Base-by-base conservation (phyloP, 2,329 filamentous ascomycete species). In the Exophiala spinifera region DNA sequence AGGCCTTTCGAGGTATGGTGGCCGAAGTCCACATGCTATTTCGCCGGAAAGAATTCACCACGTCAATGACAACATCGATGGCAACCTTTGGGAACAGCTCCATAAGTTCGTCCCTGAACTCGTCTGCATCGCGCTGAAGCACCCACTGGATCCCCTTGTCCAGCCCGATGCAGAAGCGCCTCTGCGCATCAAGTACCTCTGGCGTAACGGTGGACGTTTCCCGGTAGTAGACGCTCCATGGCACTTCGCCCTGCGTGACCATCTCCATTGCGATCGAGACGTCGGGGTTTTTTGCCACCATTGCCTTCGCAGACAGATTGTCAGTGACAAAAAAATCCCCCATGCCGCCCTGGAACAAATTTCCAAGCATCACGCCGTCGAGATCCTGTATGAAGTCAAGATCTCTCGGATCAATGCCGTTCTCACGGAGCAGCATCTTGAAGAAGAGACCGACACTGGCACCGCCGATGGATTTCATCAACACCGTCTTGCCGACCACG, bases 181-280 rank as follows among this genome's bases (percentile, higher is more conserved):
- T 56, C 53, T 56, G 53, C 34, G 25, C 21, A 8, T 51, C 53
- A 7, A 47, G 49, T 13, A 56, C 13, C 17, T 37, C 43, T 20
- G 48, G 53, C n/a, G 53, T 56, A 34, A 56, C 37, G 8, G 53
- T 52, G 17, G 43, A 17, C 2, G 49, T 52, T 33, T 56, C 53
- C 3, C 53, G 43, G 31, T 56, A 56, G 37, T 56, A 56, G 10
- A 56, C 53, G 37, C 53, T 56, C 53, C 53, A 56, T n/a, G 53
- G 53, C n/a, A 56, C 44, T 13, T 56, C 53, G 28, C 53, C 53
- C 10, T 56, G 53, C 33, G 53, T 52, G 48, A 52, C 53, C 43
- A 50, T 50, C 21, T 56, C 53, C 49, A 56, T 40, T 2, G 53
- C 53, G 42, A 56, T 49, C 43, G 53, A 51, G 36, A 56, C 37